Base-by-base conservation (phyloP, 2,329 filamentous ascomycete species). In the Penicillium digitatum region DNA sequence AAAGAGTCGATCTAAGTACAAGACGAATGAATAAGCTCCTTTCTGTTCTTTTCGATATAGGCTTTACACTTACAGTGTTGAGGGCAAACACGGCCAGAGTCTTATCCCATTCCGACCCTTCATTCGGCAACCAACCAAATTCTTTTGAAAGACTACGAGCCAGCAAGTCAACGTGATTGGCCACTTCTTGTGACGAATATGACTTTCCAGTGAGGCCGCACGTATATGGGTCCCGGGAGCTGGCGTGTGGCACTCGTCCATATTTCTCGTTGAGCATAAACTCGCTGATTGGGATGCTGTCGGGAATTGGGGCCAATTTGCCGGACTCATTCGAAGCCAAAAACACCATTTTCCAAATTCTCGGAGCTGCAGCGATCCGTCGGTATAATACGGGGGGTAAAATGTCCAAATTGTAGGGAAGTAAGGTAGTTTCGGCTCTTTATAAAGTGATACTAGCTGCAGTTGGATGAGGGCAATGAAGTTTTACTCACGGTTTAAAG, bases 51-150 rank as follows among this genome's bases (percentile, higher is more conserved):
- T 38, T 16, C 4, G 11, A 20, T 20, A 24, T 1, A 2, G 4
- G 5, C 18, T 34, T 16, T 55, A 14, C 8, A 69, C 81, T 56
- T 73, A 90, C 87, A 29, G 89, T 90, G 69, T 95, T 95, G 56
- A 91, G 73, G n/a, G 87, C 86, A 74, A 89, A 95, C 27, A 92
- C 77, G 5, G 80, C 87, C 45, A 90, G 77, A 24, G 92, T 87
- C 71, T 91, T 90, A 66, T 94, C 89, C 87, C 87, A 94, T 69
- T 92, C 88, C 0, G 83, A 83, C 12, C 87, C 89, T 54, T 84
- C 72, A 62, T 89, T 86, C 8, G 87, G 84, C 43, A 80, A 72
- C 81, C 89, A 91, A 40, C 83, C 85, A 56, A 94, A 80, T 59
- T 89, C 84, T 68, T 88, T 85, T 38, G 82, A 81, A 32, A 95